Conservation (phyloP, 257 asterid species). For the Solanum chilense region DNA sequence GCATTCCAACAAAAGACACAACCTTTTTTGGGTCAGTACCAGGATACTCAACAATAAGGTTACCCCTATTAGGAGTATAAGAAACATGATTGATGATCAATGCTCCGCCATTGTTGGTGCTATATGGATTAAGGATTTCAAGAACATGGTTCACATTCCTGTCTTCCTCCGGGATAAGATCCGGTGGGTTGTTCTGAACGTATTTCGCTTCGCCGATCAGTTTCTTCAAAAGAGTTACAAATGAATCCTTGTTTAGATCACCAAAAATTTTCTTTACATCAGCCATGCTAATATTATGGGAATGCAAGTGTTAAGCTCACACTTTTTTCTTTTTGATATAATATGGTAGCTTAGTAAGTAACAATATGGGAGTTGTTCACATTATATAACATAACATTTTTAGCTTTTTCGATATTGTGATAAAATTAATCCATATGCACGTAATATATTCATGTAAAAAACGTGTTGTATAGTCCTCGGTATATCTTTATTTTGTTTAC, state of each 20-base stretch:
- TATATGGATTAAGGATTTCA: conserved; percentile 58
- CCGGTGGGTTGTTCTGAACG: conserved; percentile 96
- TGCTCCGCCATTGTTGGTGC: conserved; percentile 76
- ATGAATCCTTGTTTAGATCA: conserved; percentile 57
- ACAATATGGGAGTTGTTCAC: background rate
- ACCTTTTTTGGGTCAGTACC: conserved; percentile 68
- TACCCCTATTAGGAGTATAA: conserved; percentile 80
- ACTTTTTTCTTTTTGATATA: background rate
- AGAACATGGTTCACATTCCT: conserved; percentile 70
- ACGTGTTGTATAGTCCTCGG: too few species aligned
- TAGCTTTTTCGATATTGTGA: too few species aligned
- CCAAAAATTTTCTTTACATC: conserved; percentile 38
- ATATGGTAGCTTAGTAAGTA: too few species aligned
- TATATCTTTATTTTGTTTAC: too few species aligned
- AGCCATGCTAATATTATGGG: conserved; percentile 18
- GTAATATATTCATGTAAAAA: too few species aligned
- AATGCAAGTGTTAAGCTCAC: background rate
- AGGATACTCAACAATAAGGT: conserved; percentile 87
- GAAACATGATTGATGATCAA: conserved; percentile 63
- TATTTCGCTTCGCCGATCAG: conserved; percentile 78
- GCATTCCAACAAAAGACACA: conserved; percentile 94
- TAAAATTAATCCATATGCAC: too few species aligned
- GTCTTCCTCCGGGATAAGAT: conserved; percentile 90
- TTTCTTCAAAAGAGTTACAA: conserved; percentile 50
- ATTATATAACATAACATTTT: too few species aligned